These are phyloP conservation scores for Pterula multifida DNA, from an alignment of 1,284 basidiomycete species.

Conservation along the genomic window DNA sequence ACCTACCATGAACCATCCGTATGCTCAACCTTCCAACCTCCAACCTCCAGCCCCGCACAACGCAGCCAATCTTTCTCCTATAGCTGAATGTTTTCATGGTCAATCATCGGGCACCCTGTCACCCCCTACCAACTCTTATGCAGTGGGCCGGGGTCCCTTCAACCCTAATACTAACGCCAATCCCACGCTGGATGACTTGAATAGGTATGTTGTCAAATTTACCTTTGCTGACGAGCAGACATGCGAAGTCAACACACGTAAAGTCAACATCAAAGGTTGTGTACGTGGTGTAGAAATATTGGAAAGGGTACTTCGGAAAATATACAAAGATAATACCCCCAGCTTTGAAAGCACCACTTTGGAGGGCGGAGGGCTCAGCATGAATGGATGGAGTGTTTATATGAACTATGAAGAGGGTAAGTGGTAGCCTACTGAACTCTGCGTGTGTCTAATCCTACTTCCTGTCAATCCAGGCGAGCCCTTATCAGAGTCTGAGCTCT, in stretches of 20 bases:
- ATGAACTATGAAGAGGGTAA: slow-evolving; percentile 45
- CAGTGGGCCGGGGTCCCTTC: slow-evolving; percentile 46
- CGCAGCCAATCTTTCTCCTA: slow-evolving; percentile 48
- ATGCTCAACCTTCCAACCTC: slow-evolving; percentile 22
- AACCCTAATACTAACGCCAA: slow-evolving; percentile 26
- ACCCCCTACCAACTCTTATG: slow-evolving; percentile 34
- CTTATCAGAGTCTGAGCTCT: slow-evolving; percentile 74
- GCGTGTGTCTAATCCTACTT: slow-evolving; percentile 4
- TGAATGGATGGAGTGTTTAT: slow-evolving; percentile 86
- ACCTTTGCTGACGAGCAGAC: slow-evolving; percentile 61
- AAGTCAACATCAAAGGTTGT: slow-evolving; percentile 73
- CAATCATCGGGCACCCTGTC: slow-evolving; percentile 31
- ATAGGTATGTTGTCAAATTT: slow-evolving; percentile 79
- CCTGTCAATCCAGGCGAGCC: slow-evolving; percentile 37
- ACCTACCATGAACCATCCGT: slow-evolving; percentile 35
- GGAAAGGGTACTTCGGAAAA: slow-evolving; percentile 80
- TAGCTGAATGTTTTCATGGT: slow-evolving; percentile 47
- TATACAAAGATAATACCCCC: slow-evolving; percentile 55
- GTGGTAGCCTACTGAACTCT: no score
- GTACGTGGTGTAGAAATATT: slow-evolving; percentile 74
- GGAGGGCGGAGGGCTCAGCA: slow-evolving; percentile 55
- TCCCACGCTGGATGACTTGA: slow-evolving; percentile 65
- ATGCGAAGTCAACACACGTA: slow-evolving; percentile 31
- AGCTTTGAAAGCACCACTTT: slow-evolving; percentile 39
- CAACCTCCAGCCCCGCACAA: slow-evolving; percentile 22